Evolutionary conservation across 2,329 filamentous ascomycete genomes (phyloP).

Genomic region (Curvularia lunata): DNA sequence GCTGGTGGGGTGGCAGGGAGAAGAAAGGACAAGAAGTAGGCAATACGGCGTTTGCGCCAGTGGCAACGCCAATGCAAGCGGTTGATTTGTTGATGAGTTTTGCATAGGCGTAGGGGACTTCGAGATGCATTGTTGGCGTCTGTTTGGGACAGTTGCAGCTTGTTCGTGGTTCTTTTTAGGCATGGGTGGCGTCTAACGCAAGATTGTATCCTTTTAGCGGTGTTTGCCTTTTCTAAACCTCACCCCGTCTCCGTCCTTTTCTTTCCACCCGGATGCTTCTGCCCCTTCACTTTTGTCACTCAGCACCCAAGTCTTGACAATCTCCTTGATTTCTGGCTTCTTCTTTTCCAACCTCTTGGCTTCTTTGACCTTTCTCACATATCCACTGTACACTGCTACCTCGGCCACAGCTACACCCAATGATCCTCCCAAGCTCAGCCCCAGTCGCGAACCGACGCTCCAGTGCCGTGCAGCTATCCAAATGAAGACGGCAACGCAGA

Average conservation of each 20-base stretch:
- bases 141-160: constrained; percentile 1
- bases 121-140: constrained; percentile 35
- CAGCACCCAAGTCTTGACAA: constrained; percentile 74
- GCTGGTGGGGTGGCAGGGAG: constrained; percentile 50
- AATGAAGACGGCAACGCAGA: constrained; percentile 76
- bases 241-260: constrained; percentile 40
- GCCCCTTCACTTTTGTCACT: constrained; percentile 33
- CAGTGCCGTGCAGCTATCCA: constrained; percentile 82
- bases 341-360: constrained; percentile 68
- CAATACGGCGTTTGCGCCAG: neutral
- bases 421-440: constrained; percentile 73
- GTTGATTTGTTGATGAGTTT: neutral
- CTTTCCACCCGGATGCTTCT: constrained; percentile 25
- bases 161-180: constrained; percentile 2
- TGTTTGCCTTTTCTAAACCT: constrained; percentile 55
- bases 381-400: constrained; percentile 77
- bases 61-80: neutral
- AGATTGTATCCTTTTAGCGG: constrained; percentile 40
- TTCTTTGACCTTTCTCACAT: constrained; percentile 72
- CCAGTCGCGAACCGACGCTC: constrained; percentile 72
- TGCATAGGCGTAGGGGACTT: constrained; percentile 12
- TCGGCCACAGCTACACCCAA: constrained; percentile 75
- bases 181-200: constrained; percentile 17
- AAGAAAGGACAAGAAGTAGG: constrained; percentile 45
- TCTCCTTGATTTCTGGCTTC: constrained; percentile 69